Evolutionary conservation across 192 early-diverging fungal species (phyloP).

Genomic region (Rhizophagus sp.): DNA sequence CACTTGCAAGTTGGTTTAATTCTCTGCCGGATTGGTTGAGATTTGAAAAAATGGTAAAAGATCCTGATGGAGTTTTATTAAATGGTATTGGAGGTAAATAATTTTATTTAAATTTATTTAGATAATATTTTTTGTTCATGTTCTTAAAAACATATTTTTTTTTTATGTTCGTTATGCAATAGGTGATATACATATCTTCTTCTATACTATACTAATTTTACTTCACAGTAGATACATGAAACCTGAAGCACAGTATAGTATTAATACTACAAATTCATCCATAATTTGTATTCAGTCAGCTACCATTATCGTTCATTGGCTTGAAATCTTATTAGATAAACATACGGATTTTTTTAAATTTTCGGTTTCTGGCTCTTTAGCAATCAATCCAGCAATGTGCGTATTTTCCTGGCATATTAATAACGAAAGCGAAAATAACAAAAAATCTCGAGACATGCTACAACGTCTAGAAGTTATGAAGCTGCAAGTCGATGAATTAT

Average conservation of each 20-base stretch:
- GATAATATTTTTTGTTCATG: too few species aligned
- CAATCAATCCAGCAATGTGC: constrained; percentile 18
- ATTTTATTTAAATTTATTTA: too few species aligned
- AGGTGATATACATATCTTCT: constrained; percentile 28
- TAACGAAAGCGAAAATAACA: not conserved
- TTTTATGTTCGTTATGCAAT: not conserved
- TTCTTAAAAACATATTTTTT: too few species aligned
- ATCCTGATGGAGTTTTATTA: constrained; percentile 21
- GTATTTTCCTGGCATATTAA: constrained; percentile 21
- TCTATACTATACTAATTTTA: constrained; percentile 7
- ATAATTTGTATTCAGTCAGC: constrained; percentile 14
- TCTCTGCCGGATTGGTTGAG: constrained; percentile 9
- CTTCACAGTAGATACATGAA: constrained; percentile 24
- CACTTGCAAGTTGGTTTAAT: constrained; percentile 15
- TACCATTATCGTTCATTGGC: constrained; percentile 6
- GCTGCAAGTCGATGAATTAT: not conserved
- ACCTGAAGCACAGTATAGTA: not conserved
- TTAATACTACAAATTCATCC: constrained; percentile 15
- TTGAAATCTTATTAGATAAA: constrained; percentile 3
- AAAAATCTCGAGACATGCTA: not conserved
- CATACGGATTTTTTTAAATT: constrained; percentile 13
- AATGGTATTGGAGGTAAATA: constrained; percentile 29
- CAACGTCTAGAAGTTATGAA: constrained; percentile 5
- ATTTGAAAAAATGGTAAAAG: not conserved
- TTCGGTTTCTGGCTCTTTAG: not conserved